phyloP scores from a whole-genome alignment of 192 early-diverging fungal genomes.

The Gamsiella multidivaricata region DNA sequence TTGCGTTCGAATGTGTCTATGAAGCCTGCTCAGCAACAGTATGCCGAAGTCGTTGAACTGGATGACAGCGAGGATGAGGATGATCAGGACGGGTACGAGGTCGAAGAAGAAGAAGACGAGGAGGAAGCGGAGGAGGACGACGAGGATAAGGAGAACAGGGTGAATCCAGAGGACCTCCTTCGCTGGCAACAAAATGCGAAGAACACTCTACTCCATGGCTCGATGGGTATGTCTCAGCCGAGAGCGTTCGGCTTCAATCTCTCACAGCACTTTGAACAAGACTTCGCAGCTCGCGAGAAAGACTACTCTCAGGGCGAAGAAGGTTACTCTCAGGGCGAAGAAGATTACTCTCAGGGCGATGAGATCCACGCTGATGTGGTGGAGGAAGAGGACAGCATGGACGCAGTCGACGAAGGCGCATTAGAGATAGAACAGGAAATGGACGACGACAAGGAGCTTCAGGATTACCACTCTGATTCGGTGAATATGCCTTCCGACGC shows the following conservation, averaged over 20 bases:
- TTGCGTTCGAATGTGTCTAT: not conserved
- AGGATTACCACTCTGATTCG: not conserved
- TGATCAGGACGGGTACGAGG: not conserved
- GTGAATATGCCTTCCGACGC: not conserved
- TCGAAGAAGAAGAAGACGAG: not conserved
- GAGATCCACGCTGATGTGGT: too few relatives aligned
- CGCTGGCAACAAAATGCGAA: not conserved
- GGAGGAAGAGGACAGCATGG: not conserved
- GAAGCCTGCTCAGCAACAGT: not conserved
- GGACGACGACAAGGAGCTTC: not conserved
- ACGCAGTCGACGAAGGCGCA: too few relatives aligned
- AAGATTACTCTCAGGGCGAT: too few relatives aligned
- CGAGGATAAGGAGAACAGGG: not conserved
- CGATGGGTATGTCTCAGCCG: not conserved
- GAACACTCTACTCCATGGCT: not conserved
- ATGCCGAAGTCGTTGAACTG: not conserved
- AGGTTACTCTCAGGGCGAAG: too few relatives aligned
- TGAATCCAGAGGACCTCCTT: not conserved
- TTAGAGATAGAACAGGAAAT: too few relatives aligned
- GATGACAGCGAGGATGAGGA: constrained; percentile 21
- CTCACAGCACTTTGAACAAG: too few relatives aligned
- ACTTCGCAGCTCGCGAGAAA: too few relatives aligned
- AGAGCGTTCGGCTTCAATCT: too few relatives aligned
- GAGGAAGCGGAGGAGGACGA: constrained; percentile 7
- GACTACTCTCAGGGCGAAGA: too few relatives aligned